Evolutionary conservation across 1,139 yeast species (phyloP).

Genomic region (Debaryomyces psychrophilus): DNA sequence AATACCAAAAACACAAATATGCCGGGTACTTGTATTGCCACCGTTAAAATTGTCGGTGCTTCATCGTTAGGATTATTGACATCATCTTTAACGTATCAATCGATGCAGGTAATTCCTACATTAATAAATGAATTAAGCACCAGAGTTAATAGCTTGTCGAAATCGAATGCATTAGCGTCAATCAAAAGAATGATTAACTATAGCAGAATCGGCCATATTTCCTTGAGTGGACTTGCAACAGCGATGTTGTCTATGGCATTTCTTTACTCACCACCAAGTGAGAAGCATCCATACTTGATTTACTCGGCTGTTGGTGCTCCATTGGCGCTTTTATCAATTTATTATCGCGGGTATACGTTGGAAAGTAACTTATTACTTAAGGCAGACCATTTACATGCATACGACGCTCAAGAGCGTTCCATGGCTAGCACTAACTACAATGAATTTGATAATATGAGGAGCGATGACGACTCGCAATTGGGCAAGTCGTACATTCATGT

Average conservation of each 20-base stretch:
- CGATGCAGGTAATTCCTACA: slow-evolving; percentile 38
- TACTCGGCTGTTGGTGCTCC: slow-evolving; percentile 59
- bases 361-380: slow-evolving; percentile 21
- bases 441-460: slow-evolving; percentile 14
- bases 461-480: slow-evolving; percentile 41
- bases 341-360: slow-evolving; percentile 21
- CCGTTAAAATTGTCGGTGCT: slow-evolving; percentile 54
- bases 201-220: slow-evolving; percentile 33
- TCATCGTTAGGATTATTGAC: slow-evolving; percentile 56
- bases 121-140: slow-evolving; percentile 34
- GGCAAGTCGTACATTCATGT: slow-evolving; percentile 55
- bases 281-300: slow-evolving; percentile 58
- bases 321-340: slow-evolving; percentile 31
- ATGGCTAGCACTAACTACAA: not conserved
- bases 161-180: slow-evolving; percentile 9
- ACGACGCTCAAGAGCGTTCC: not conserved
- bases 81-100: slow-evolving; percentile 42
- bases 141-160: slow-evolving; percentile 15
- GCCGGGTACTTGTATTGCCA: slow-evolving; percentile 53
- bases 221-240: slow-evolving; percentile 43
- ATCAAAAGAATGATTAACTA: slow-evolving; percentile 24
- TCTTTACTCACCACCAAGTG: slow-evolving; percentile 42
- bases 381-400: slow-evolving; percentile 6
- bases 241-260: slow-evolving; percentile 47
- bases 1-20: slow-evolving; percentile 18